phyloP scores from a whole-genome alignment of 2,329 filamentous ascomycete species.

The Cladosporium cucumerinum region DNA sequence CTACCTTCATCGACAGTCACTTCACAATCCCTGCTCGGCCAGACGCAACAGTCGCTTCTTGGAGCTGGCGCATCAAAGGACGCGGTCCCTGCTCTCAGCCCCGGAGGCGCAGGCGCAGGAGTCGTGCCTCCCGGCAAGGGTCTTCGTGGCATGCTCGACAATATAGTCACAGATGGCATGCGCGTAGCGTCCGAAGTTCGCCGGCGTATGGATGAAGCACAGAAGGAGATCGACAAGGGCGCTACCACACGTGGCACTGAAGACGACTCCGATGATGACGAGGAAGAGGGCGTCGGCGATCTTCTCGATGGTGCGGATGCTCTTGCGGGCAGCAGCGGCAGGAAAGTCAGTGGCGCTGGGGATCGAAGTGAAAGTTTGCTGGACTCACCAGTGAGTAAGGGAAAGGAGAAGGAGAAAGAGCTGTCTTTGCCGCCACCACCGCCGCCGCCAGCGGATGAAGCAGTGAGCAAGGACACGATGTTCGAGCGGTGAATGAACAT shows the following conservation, averaged over 20 bases:
- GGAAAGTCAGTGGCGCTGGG: constrained; percentile 26
- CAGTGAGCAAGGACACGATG: constrained; percentile 35
- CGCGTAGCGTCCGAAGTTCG: constrained; percentile 89
- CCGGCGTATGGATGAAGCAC: constrained; percentile 91
- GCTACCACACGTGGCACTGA: constrained; percentile 54
- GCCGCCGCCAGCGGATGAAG: constrained; percentile 9
- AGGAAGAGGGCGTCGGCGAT: constrained; percentile 61
- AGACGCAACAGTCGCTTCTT: constrained; percentile 36
- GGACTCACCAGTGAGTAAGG: constrained; percentile 22
- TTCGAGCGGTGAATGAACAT: constrained; percentile 33
- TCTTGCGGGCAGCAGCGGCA: constrained; percentile 35
- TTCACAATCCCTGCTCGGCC: constrained; percentile 71
- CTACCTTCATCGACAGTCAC: constrained; percentile 47
- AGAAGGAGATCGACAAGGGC: constrained; percentile 84
- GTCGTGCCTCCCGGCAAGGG: constrained; percentile 67
- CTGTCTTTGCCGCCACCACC: constrained; percentile 7
- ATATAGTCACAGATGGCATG: constrained; percentile 97
- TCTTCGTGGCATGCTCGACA: constrained; percentile 87
- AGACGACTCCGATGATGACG: constrained; percentile 60
- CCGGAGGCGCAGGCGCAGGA: constrained; percentile 41
- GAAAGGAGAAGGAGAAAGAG: constrained; percentile 30
- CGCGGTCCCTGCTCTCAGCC: constrained; percentile 25
- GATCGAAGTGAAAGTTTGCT: constrained; percentile 23
- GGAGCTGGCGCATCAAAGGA: constrained; percentile 20
- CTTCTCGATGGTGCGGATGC: constrained; percentile 51